Evolutionary conservation across 306 rosid genomes (phyloP).

Genomic region (Comarum palustre): DNA sequence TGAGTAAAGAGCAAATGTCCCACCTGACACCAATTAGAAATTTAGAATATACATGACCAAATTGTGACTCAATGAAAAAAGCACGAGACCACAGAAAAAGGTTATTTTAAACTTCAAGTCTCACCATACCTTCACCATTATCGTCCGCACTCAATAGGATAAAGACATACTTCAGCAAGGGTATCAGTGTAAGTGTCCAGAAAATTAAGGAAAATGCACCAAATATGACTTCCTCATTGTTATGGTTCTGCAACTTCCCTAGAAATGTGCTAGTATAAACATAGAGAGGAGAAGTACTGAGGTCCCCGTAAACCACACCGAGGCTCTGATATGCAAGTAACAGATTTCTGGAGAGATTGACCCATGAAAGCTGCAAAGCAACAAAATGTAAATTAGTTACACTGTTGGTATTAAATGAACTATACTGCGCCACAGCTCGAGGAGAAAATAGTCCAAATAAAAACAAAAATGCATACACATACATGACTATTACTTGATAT

Average conservation of each 20-base stretch:
- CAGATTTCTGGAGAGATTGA: constrained; percentile 49
- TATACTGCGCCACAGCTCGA: not conserved
- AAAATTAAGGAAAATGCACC: constrained; percentile 84
- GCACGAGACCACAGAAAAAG: not conserved
- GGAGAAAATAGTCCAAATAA: constrained; percentile 7
- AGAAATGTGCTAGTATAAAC: constrained; percentile 62
- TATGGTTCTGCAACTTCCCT: constrained; percentile 46
- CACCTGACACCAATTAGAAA: constrained; percentile 51
- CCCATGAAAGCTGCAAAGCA: constrained; percentile 56
- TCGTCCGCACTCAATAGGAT: constrained; percentile 81
- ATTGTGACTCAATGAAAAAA: constrained; percentile 11
- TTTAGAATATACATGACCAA: constrained; percentile 23
- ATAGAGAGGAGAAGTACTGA: constrained; percentile 84
- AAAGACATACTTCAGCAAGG: constrained; percentile 69
- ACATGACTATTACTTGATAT: not conserved
- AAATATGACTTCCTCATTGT: constrained; percentile 61
- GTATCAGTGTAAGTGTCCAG: constrained; percentile 73
- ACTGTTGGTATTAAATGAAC: constrained; percentile 14
- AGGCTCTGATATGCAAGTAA: constrained; percentile 81
- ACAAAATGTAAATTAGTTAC: constrained; percentile 22
- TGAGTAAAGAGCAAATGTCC: constrained; percentile 84
- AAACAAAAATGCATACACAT: not conserved
- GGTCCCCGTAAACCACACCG: constrained; percentile 85
- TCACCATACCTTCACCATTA: constrained; percentile 67
- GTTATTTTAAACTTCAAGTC: not conserved